Base-by-base conservation (phyloP, 1,284 basidiomycete genomes). In the Phylloboletellus chloephorus region DNA sequence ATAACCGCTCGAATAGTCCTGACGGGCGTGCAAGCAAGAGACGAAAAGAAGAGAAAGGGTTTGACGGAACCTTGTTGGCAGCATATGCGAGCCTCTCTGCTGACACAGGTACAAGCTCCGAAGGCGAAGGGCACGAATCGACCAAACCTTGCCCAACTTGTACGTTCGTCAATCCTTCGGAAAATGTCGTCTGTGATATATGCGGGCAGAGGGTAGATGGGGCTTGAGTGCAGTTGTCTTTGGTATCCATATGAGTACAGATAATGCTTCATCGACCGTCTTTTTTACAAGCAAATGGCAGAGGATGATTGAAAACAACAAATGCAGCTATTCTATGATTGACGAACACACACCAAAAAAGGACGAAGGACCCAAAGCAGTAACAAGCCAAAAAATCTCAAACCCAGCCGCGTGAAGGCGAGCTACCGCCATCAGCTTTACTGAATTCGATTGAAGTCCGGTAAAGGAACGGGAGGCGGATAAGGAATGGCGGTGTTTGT, bases 1-100 rank as follows among this genome's bases (percentile, higher is more conserved):
- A 76, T 26, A 61, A 78, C 39, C 52, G 71, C 25, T 67, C 68
- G 12, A 78, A 79, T 52, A 63, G 71, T 16, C 76, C 77, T n/a
- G 65, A 70, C 10, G 67, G 65, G 12, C 66, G 67, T 36, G 58
- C 61, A 33, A 63, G 53, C 46, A 69, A 68, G 52, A 65, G 67
- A 50, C 64, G 70, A 43, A 71, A 69, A 15, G 83, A 85, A 61
- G 83, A 77, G 17, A 71, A 73, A 53, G 86, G 79, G 1, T 90
- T 90, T 56, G 73, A 73, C 43, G 85, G 85, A 19, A 89, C 87
- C 10, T 59, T 90, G 13, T 71, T 65, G 46, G 60, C 53, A 28
- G 48, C 60, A 16, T 53, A 62, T 43, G 56, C 61, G 37, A 57
- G 40, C 48, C 46, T 60, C 15, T 46, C 52, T 24, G 52, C 45